Percentiles rank a stretch among this genome's conserved stretches.
Conservation (phyloP, 129 eudicot species). For the Flaveria trinervia region DNA sequence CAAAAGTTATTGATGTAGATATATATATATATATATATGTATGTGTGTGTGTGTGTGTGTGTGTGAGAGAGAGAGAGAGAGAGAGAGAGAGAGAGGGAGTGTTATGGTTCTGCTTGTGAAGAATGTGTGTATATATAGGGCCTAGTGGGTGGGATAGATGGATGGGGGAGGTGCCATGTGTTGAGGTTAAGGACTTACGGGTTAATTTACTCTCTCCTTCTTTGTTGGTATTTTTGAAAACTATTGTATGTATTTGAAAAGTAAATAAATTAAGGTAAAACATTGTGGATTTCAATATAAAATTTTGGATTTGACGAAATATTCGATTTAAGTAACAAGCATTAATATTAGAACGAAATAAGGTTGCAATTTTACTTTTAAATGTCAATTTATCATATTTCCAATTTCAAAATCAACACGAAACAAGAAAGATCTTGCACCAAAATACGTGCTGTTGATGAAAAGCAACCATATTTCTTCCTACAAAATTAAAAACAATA, state of each 20-base stretch:
- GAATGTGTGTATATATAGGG: constrained; percentile 58
- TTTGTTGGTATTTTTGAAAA: background rate
- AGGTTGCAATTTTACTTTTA: background rate
- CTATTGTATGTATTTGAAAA: background rate
- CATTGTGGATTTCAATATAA: no score
- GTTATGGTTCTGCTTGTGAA: constrained; percentile 37
- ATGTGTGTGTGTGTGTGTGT: background rate
- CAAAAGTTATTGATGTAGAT: constrained; percentile 13
- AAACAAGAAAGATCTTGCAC: background rate
- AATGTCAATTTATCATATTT: background rate
- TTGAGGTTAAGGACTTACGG: constrained; percentile 20
- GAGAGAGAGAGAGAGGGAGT: constrained; percentile 18
- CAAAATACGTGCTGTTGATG: background rate
- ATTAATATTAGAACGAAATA: no score
- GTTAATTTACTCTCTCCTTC: constrained; percentile 36
- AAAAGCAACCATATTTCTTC: no score
- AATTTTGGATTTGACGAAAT: no score
- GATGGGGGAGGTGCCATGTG: constrained; percentile 48
- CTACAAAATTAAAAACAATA: background rate
- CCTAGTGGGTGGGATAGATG: constrained; percentile 25
- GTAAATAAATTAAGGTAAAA: no score
- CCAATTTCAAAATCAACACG: background rate
- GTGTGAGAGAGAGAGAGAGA: constrained; percentile 7
- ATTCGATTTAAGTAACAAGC: no score
- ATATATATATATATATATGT: background rate